Evolutionary conservation across 371 early-diverging fungal species (phyloP), one percentile per base, ranked within the genome.

Genomic region (Capniomyces stellatus): DNA sequence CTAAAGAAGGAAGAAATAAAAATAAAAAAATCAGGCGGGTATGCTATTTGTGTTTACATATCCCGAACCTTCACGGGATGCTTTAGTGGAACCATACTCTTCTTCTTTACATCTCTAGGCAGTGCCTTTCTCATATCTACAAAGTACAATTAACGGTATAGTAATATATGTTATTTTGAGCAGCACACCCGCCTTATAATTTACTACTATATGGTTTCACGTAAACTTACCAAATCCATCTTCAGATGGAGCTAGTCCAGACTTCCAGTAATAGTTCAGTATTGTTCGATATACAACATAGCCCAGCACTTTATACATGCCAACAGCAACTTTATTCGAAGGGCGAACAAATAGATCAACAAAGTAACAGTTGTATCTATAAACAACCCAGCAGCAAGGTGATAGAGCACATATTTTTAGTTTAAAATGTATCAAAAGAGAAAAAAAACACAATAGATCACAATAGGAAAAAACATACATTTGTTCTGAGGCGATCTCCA

Each of bases 281-380:
- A 99, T 92, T 29, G 81, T 74, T 43, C 98, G 66, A 70, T 94
- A 98, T 23, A 92, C 82, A 0, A 78, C 75, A 67, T 98, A 99
- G 10, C 97, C 98, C 53, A 94, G 75, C 59, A 77, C 80, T 51
- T 85, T 81, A 64, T 99, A 99, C 90, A 99, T 96, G 29, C 71
- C 70, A 23, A 98, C 83, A 0, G 99, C 99, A n/a, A 86, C 83
- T 22, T 72, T 64, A 67, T 99, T 99, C 18, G 90, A 87, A n/a
- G 71, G 73, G 23, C 99, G 75, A 2, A 98, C 99, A 71, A 96
- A 99, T 40, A 99, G 71, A 73, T 99, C 97, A 8, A 92, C 77
- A 58, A 52, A 52, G 53, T 43, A 52, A 31, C 53, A 52, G 8
- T 31, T 52, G 31, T 52, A 35, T 30, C 51, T 51, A 47, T 21